A percentile compares a stretch with the other conserved stretches of the same genome.
phyloP scores from a whole-genome alignment of 495 filamentous ascomycete genomes.

The Beverwykella pulmonaria region DNA sequence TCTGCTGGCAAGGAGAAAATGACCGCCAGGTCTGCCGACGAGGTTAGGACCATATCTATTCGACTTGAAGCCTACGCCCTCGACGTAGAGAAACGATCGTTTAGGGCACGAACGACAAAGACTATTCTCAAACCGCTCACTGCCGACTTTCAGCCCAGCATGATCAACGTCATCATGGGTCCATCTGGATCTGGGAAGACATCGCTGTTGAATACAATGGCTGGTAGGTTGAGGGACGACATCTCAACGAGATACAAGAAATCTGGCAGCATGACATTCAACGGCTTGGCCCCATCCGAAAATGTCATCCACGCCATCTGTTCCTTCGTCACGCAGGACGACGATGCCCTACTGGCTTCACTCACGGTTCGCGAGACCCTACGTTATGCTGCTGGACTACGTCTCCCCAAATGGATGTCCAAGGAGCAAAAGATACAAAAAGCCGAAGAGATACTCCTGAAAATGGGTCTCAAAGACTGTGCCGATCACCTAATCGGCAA shows the following conservation, averaged over 20 bases:
- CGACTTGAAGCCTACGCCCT: conserved; percentile 63
- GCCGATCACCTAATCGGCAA: conserved; percentile 73
- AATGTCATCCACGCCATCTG: conserved; percentile 68
- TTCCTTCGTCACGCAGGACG: conserved; percentile 76
- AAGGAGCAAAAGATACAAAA: conserved; percentile 62
- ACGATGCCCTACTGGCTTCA: conserved; percentile 72
- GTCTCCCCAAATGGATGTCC: conserved; percentile 69
- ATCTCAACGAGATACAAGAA: conserved; percentile 57
- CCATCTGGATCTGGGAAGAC: conserved; percentile 77
- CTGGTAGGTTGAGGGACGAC: conserved; percentile 61
- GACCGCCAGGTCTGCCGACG: conserved; percentile 51
- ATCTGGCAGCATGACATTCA: conserved; percentile 65
- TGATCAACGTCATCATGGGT: conserved; percentile 76
- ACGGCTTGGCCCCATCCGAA: conserved; percentile 65
- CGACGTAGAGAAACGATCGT: conserved; percentile 59
- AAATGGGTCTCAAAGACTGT: conserved; percentile 76
- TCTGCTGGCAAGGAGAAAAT: conserved; percentile 66
- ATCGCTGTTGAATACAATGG: conserved; percentile 69
- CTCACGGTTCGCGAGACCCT: conserved; percentile 75
- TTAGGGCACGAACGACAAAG: conserved; percentile 45
- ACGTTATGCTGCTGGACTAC: conserved; percentile 63
- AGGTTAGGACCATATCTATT: conserved; percentile 62
- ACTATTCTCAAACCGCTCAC: conserved; percentile 67
- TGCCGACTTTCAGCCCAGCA: conserved; percentile 62
- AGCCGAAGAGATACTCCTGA: conserved; percentile 70